Conservation (phyloP, 2,329 filamentous ascomycete genomes). For the Venturia nashicola region DNA sequence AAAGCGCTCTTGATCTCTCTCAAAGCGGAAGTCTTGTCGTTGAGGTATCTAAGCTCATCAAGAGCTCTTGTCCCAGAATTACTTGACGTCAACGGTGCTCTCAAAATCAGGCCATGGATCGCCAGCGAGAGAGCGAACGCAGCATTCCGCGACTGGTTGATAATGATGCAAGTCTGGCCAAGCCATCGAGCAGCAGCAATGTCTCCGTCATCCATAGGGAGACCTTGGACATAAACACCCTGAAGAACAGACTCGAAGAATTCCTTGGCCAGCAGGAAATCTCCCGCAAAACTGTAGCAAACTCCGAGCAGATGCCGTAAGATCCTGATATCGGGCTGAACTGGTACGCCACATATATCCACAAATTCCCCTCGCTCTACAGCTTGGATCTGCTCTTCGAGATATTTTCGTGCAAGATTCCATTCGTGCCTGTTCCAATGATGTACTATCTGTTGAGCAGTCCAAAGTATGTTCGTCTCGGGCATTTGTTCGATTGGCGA, state of each 20-base stretch:
- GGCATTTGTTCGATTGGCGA: slow-evolving; percentile 8
- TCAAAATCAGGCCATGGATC: slow-evolving; percentile 16
- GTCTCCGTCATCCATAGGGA: slow-evolving; percentile 19
- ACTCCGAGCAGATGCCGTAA: slow-evolving; percentile 19
- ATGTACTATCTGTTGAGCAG: slow-evolving; percentile 14
- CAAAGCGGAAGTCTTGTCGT: background rate
- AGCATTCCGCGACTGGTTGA: slow-evolving; percentile 19
- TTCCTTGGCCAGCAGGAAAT: slow-evolving; percentile 19
- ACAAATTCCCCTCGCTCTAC: slow-evolving; percentile 18
- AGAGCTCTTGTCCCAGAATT: slow-evolving; percentile 13
- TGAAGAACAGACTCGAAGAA: slow-evolving; percentile 19
- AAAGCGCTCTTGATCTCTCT: slow-evolving; percentile 2
- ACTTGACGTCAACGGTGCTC: slow-evolving; percentile 13
- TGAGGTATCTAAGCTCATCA: slow-evolving; percentile 14
- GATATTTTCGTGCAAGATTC: slow-evolving; percentile 12
- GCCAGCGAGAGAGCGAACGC: slow-evolving; percentile 20
- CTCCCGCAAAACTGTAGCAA: slow-evolving; percentile 17
- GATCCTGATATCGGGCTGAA: slow-evolving; percentile 18
- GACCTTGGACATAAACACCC: slow-evolving; percentile 15
- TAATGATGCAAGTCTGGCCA: slow-evolving; percentile 20
- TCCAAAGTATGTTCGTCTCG: slow-evolving; percentile 15
- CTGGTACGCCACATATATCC: slow-evolving; percentile 9
- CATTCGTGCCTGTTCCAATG: slow-evolving; percentile 17
- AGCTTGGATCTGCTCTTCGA: slow-evolving; percentile 18
- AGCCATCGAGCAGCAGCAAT: slow-evolving; percentile 22